Percentiles rank a stretch among this genome's conserved stretches.
Conservation (phyloP, 176 grass and related monocot genomes). For the Phragmites australis region DNA sequence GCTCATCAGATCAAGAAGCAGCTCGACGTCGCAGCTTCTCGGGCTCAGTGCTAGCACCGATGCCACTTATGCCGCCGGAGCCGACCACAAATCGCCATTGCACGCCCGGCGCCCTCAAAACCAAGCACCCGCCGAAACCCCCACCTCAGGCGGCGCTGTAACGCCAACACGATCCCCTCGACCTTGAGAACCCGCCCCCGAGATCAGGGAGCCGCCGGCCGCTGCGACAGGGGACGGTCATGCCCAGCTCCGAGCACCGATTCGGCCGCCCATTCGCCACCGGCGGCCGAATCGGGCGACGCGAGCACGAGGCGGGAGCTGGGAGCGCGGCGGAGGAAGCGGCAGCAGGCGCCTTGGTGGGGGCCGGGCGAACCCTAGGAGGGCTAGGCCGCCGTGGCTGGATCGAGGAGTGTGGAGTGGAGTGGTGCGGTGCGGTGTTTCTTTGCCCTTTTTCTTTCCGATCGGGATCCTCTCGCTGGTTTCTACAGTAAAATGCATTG, state of each 20-base stretch:
- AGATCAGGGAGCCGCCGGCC: constrained; percentile 18
- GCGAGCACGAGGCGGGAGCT: constrained; percentile 9
- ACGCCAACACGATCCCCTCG: background rate
- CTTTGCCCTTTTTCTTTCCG: background rate
- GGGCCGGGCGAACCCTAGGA: constrained; percentile 39
- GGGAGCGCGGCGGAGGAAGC: background rate
- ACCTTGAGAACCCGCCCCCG: background rate
- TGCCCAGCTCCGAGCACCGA: constrained; percentile 7
- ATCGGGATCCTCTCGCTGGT: too few species aligned
- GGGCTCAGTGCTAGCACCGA: background rate
- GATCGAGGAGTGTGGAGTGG: constrained; percentile 46
- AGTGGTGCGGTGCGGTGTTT: constrained; percentile 15
- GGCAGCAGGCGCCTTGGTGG: background rate
- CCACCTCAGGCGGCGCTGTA: background rate
- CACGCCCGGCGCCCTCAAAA: background rate
- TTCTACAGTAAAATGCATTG: too few species aligned
- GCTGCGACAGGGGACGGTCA: constrained; percentile 2
- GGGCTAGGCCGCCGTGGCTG: constrained; percentile 47
- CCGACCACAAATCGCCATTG: too few species aligned
- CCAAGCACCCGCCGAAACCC: background rate
- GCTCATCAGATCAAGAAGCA: constrained; percentile 35
- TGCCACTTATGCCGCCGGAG: constrained; percentile 3
- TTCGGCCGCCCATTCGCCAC: constrained; percentile 25
- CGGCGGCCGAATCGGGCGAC: constrained; percentile 24
- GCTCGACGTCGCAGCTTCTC: background rate